A percentile compares a stretch with the other conserved stretches of the same genome.
phyloP scores from a whole-genome alignment of 768 basidiomycete genomes.

The Tylopilus sp. region DNA sequence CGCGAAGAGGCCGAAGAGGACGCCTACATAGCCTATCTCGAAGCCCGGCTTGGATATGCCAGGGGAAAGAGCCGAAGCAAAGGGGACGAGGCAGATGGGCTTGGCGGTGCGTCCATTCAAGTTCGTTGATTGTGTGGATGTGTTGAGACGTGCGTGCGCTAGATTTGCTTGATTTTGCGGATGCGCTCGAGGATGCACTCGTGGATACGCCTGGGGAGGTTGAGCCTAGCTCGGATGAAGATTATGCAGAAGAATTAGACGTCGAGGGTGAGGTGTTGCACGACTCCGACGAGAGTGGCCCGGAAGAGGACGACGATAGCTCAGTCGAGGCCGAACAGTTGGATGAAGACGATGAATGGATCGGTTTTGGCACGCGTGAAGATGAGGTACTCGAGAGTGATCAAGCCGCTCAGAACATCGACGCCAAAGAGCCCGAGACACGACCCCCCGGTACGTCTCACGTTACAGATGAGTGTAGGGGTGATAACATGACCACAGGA shows the following conservation, averaged over 20 bases:
- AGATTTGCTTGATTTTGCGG: constrained; percentile 57
- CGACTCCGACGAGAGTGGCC: background rate
- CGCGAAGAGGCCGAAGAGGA: constrained; percentile 69
- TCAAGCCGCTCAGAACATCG: background rate
- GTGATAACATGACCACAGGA: constrained; percentile 24
- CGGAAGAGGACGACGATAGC: constrained; percentile 1
- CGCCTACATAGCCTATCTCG: constrained; percentile 79
- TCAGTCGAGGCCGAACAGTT: constrained; percentile 22
- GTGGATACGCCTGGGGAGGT: background rate
- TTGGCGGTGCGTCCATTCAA: constrained; percentile 62
- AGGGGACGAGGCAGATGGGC: constrained; percentile 66
- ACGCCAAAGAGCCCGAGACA: background rate
- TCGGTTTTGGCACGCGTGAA: constrained; percentile 30
- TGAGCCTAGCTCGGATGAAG: background rate
- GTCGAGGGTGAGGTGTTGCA: constrained; percentile 8
- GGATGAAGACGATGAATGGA: constrained; percentile 34
- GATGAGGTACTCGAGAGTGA: background rate
- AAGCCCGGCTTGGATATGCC: constrained; percentile 64
- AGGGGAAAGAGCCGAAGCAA: constrained; percentile 42
- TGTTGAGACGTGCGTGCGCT: background rate
- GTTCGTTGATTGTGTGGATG: background rate
- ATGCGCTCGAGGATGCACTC: constrained; percentile 21
- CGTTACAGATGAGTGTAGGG: background rate
- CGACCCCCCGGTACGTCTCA: constrained; percentile 12
- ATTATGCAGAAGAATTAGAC: background rate